Conservation (phyloP, 176 grass and related monocot genomes). For the Puya raimondii region DNA sequence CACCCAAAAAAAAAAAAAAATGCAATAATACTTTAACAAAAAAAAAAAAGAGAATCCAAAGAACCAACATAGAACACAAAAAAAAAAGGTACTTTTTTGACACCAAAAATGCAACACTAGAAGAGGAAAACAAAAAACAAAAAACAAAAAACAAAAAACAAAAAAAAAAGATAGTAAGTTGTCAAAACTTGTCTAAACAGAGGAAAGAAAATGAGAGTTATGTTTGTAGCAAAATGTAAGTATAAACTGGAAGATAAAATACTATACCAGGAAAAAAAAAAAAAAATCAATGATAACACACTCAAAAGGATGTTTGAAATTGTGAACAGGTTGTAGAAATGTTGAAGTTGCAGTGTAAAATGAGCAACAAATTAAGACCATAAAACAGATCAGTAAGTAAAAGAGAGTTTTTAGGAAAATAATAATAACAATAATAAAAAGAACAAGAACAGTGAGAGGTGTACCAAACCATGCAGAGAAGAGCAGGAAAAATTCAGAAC, state of each 20-base stretch:
- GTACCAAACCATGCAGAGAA: not conserved
- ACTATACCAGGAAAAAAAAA: no score
- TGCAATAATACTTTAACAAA: not conserved
- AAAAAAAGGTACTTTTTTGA: not conserved
- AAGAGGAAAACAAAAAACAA: not conserved
- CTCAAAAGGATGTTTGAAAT: no score
- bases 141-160: not conserved
- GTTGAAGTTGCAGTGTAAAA: no score
- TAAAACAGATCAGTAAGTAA: no score
- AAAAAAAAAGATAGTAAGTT: not conserved
- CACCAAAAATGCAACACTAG: not conserved
- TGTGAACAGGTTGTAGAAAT: no score
- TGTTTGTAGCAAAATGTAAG: no score
- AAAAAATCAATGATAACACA: no score
- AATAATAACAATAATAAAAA: slow-evolving; percentile 1
- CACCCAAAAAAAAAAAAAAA: not conserved
- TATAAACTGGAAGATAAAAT: no score
- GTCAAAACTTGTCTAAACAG: no score
- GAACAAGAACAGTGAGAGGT: not conserved
- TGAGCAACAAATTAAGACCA: no score
- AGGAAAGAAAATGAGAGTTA: no score
- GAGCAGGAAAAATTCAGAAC: slow-evolving; percentile 2
- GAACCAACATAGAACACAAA: not conserved
- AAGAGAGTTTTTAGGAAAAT: not conserved
- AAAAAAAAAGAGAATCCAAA: not conserved